Base-by-base conservation (phyloP, 2,329 filamentous ascomycete species). In the Colletotrichum agaves region DNA sequence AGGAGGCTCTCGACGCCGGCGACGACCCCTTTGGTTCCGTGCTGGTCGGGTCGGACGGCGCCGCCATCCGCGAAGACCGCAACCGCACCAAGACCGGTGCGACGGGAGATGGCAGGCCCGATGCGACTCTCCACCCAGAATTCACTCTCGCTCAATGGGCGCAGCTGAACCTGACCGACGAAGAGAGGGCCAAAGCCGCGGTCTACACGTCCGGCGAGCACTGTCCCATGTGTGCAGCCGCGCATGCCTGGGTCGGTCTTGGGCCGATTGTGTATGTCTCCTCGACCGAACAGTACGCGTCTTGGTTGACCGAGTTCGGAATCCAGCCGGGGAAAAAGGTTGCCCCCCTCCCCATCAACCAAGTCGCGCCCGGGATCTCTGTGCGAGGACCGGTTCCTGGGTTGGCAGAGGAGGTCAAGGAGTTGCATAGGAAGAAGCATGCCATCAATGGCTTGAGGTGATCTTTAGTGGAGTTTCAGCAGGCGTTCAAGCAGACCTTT, bases 131-230 rank as follows among this genome's bases (percentile, higher is more conserved):
- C 6, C 78, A 80, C 35, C 78, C 78, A 1, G 78, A 80, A 37
- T 75, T 79, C 65, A 77, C 75, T 12, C 72, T 80, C n/a, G 78
- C 77, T 3, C 73, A 63, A 3, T 80, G 78, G 78, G 78, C 78
- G 11, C 72, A 83, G 47, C 75, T 75, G 15, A 70, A 79, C 41
- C 72, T 76, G 5, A 71, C 73, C 4, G 77, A 79, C 7, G 75
- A 74, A 7, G 73, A 83, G 60, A 80, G 84, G 17, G 80, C 84
- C 21, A 65, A 59, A 5, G 71, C 75, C 0, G 76, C 74, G 2
- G 74, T 80, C 2, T 80, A 80, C 58, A 80, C 78, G 3, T 78
- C 78, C 1, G 78, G 78, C 1, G 78, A 80, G 69, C 78, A 79
- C 63, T 80, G 78, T 69, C 68, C 76, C 50, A 80, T 80, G 78